Evolutionary conservation across 768 basidiomycete species (phyloP).

Genomic region (Phylloporus scabripes): DNA sequence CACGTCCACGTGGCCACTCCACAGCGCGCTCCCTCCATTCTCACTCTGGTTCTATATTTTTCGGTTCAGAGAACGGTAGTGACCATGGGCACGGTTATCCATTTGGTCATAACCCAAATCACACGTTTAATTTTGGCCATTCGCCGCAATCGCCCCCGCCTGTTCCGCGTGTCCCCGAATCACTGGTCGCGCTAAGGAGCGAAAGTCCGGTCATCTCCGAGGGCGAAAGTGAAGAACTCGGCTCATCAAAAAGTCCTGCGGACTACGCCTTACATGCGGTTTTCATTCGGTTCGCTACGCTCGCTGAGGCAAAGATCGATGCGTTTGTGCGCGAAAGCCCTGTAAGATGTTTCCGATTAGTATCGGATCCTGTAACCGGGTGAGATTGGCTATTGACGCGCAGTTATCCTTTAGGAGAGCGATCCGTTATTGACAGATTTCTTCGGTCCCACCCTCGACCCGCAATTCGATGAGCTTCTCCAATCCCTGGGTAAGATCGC

Average conservation of each 20-base stretch:
- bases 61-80: conserved; percentile 65
- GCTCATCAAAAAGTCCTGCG: conserved; percentile 75
- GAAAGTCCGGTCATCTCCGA: conserved; percentile 51
- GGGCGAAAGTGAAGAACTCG: conserved; percentile 56
- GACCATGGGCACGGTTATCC: conserved; percentile 50
- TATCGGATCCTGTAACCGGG: too few species aligned
- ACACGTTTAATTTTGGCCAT: conserved; percentile 22
- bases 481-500: conserved; percentile 81
- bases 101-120: conserved; percentile 25
- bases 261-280: conserved; percentile 87
- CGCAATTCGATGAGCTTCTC: conserved; percentile 80
- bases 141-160: conserved; percentile 61
- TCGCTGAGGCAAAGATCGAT: conserved; percentile 77
- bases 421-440: conserved; percentile 61
- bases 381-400: conserved; percentile 2
- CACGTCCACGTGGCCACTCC: conserved; percentile 53
- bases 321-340: conserved; percentile 61
- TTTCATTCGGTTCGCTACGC: conserved; percentile 79
- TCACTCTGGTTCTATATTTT: conserved; percentile 67
- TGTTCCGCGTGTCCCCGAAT: conserved; percentile 70
- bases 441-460: conserved; percentile 69
- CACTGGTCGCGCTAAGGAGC: conserved; percentile 44
- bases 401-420: conserved; percentile 44
- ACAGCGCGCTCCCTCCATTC: conserved; percentile 73
- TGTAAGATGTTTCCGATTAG: conserved; percentile 39